Evolutionary conservation across 2,329 filamentous ascomycete species (phyloP).

Genomic region (Claviceps quebecensis): DNA sequence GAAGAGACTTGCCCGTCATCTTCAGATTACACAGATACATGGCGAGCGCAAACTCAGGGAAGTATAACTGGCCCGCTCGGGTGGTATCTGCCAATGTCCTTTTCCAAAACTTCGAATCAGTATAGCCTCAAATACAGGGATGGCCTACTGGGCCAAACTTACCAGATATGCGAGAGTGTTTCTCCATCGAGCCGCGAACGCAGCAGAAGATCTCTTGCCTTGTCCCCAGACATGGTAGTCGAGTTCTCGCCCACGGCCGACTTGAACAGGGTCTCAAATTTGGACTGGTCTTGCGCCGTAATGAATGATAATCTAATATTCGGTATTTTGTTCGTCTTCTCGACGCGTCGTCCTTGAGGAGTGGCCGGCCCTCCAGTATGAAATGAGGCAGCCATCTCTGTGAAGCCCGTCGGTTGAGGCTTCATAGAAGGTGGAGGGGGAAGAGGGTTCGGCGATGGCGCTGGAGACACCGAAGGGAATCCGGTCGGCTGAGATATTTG

Average conservation of each 20-base stretch:
- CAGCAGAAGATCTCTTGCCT: constrained; percentile 77
- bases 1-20: constrained; percentile 73
- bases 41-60: constrained; percentile 91
- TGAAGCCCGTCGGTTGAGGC: constrained; percentile 52
- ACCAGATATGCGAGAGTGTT: constrained; percentile 88
- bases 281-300: constrained; percentile 83
- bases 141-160: constrained; percentile 12
- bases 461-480: constrained; percentile 31
- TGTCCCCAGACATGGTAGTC: constrained; percentile 81
- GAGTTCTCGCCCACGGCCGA: constrained; percentile 76
- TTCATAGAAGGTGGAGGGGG: constrained; percentile 47
- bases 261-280: constrained; percentile 96
- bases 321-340: constrained; percentile 64
- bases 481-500: constrained; percentile 29
- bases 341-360: constrained; percentile 29
- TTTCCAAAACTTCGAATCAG: not conserved
- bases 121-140: not conserved
- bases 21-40: constrained; percentile 98
- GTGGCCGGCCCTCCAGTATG: constrained; percentile 34
- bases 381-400: constrained; percentile 53
- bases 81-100: constrained; percentile 92
- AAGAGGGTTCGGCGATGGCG: constrained; percentile 33
- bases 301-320: constrained; percentile 94
- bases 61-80: constrained; percentile 87
- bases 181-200: constrained; percentile 80